Conservation (phyloP, 208 protist genomes). For the Acanthamoeba triangularis region DNA sequence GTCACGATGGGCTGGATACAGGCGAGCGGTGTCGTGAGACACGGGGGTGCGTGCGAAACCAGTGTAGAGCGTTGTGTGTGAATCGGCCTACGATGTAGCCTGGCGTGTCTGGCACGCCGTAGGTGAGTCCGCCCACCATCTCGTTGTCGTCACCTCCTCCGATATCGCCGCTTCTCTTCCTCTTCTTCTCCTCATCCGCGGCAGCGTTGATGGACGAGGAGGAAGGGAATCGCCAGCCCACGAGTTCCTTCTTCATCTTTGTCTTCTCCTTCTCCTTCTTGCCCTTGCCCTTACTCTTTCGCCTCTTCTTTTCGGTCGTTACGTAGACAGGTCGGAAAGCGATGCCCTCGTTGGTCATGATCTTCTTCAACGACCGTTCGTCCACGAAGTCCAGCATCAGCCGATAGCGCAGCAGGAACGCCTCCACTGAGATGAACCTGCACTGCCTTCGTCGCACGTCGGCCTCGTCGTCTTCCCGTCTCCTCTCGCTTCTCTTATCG, state of each 20-base stretch:
- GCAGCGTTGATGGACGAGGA: not conserved
- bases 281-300: not conserved
- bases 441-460: not conserved
- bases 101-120: not conserved
- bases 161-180: not conserved
- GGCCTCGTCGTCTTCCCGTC: not conserved
- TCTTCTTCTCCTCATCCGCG: not conserved
- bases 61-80: not conserved
- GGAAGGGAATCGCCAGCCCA: not conserved
- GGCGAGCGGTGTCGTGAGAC: no score
- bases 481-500: no score
- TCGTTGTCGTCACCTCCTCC: not conserved
- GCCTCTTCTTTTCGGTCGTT: not conserved
- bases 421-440: not conserved
- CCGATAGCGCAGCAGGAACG: conserved; percentile 1
- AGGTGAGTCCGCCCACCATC: not conserved
- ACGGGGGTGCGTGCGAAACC: no score
- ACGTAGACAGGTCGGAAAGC: not conserved
- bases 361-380: not conserved
- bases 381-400: not conserved
- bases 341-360: not conserved
- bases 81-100: not conserved
- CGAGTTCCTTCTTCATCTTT: not conserved
- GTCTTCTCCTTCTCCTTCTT: not conserved
- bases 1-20: no score